These are phyloP conservation scores for Nephelium lappaceum DNA, from an alignment of 345 rosid genomes.

Conservation along the genomic window DNA sequence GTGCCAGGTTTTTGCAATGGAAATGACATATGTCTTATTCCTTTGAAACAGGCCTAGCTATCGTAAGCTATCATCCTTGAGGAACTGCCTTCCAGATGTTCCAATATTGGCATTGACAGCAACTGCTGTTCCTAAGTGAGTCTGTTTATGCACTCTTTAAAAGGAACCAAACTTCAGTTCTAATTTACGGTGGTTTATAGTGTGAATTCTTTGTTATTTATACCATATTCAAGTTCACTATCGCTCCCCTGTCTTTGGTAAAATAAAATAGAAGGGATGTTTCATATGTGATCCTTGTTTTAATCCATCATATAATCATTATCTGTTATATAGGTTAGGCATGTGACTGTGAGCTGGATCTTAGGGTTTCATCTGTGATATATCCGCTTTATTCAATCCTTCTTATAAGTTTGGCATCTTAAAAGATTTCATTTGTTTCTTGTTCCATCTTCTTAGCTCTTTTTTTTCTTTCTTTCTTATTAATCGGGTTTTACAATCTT, in stretches of 20 bases:
- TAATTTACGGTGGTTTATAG: neutral
- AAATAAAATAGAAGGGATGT: neutral
- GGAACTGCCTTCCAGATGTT: slow-evolving; percentile 71
- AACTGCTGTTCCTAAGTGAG: slow-evolving; percentile 94
- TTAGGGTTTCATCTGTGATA: neutral
- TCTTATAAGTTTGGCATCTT: neutral
- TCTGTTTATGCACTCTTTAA: slow-evolving; percentile 21
- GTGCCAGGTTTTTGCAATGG: neutral
- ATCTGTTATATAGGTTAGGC: neutral
- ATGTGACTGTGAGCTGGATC: neutral
- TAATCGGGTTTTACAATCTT: neutral
- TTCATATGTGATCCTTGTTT: neutral
- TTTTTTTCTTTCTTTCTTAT: neutral
- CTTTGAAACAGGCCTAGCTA: slow-evolving; percentile 71
- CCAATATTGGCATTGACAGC: slow-evolving; percentile 94
- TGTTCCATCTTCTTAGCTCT: neutral
- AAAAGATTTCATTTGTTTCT: neutral
- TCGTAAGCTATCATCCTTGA: slow-evolving; percentile 82
- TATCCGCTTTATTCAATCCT: neutral
- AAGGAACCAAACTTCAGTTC: neutral
- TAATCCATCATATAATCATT: neutral
- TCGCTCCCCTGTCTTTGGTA: neutral
- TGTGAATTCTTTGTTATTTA: neutral
- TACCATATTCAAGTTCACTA: neutral
- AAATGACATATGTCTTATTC: neutral